These are phyloP conservation scores for Scleroderma bovista DNA, from an alignment of 768 basidiomycete species.

Conservation along the genomic window DNA sequence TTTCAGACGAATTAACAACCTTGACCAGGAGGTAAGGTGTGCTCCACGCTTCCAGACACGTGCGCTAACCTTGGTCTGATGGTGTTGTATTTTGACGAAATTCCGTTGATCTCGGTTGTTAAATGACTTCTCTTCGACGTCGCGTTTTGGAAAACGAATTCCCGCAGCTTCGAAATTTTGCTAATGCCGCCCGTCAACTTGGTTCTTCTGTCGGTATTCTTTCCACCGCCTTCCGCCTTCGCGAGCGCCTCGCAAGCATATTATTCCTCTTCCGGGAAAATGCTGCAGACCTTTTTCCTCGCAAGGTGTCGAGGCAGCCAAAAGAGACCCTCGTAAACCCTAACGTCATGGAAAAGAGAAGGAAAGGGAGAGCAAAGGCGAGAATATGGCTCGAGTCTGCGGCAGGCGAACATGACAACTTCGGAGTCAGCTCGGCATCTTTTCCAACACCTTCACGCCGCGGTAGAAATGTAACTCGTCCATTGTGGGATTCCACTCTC, in stretches of 20 bases:
- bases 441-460: not conserved
- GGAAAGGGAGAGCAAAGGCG: conserved; percentile 20
- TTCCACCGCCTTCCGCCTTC: conserved; percentile 66
- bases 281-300: conserved; percentile 70
- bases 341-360: conserved; percentile 15
- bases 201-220: conserved; percentile 75
- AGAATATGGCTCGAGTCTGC: not conserved
- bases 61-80: not conserved
- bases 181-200: conserved; percentile 69
- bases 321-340: conserved; percentile 34
- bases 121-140: not conserved
- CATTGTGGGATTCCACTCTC: conserved; percentile 49
- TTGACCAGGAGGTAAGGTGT: conserved; percentile 55
- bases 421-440: not conserved
- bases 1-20: conserved; percentile 48
- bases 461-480: conserved; percentile 44
- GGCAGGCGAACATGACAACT: conserved; percentile 17
- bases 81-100: too few species aligned
- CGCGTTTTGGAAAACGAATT: not conserved
- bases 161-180: conserved; percentile 65
- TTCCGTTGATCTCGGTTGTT: too few species aligned
- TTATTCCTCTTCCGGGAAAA: conserved; percentile 71
- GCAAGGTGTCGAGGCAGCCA: conserved; percentile 46
- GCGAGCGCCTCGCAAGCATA: conserved; percentile 62
- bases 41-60: not conserved